Conservation (phyloP, 306 rosid genomes). For the Pachyrhizus erosus region DNA sequence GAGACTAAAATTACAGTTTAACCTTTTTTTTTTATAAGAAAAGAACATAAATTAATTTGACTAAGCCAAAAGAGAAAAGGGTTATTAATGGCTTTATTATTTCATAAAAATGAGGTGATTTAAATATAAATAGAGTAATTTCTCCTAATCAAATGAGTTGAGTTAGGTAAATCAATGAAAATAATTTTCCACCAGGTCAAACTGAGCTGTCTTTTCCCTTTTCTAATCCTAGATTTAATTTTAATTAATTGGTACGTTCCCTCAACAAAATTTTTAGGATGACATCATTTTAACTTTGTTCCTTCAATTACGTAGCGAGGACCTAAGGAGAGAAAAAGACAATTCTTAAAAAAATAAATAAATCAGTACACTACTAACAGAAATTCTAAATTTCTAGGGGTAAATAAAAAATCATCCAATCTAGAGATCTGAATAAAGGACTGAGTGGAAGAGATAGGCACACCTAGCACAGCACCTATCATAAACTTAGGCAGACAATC, state of each 20-base stretch:
- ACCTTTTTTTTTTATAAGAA: too few species aligned
- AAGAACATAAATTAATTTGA: background rate
- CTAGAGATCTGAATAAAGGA: slow-evolving; percentile 41
- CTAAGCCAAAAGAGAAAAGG: too few species aligned
- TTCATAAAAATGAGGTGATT: slow-evolving; percentile 10
- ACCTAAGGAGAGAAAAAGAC: slow-evolving; percentile 32
- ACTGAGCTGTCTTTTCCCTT: background rate
- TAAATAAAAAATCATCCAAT: slow-evolving; percentile 28
- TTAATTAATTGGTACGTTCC: background rate
- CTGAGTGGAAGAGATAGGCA: slow-evolving; percentile 33
- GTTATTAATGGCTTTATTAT: background rate
- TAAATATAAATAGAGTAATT: background rate
- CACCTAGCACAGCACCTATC: slow-evolving; percentile 46
- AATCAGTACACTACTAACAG: slow-evolving; percentile 39
- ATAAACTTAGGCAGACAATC: slow-evolving; percentile 42
- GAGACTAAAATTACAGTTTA: too few species aligned
- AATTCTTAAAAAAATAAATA: slow-evolving; percentile 23
- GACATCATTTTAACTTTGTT: background rate
- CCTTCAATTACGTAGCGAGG: slow-evolving; percentile 2
- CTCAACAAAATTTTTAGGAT: slow-evolving; percentile 1
- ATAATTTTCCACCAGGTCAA: background rate
- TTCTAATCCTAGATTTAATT: background rate
- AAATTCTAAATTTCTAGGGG: slow-evolving; percentile 37
- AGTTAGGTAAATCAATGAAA: background rate
- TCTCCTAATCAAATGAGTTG: background rate